Conservation (phyloP, 1,284 basidiomycete species). For the Cyathus olla region DNA sequence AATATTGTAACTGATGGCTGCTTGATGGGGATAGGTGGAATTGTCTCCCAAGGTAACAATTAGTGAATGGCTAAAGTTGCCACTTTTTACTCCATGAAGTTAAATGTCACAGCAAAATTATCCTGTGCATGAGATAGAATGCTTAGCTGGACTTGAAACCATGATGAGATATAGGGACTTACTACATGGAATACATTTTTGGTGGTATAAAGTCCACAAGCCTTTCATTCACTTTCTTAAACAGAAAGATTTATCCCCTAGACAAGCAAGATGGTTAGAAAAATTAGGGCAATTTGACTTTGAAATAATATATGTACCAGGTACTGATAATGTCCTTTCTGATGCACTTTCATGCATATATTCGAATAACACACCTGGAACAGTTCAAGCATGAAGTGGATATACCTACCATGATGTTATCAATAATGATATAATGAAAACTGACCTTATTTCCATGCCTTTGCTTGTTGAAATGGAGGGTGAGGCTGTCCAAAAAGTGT, state of each 20-base stretch:
- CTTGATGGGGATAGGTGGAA: slow-evolving; percentile 34
- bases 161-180: slow-evolving; percentile 41
- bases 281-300: slow-evolving; percentile 40
- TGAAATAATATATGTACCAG: slow-evolving; percentile 38
- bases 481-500: slow-evolving; percentile 1
- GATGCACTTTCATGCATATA: slow-evolving; percentile 43
- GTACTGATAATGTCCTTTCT: slow-evolving; percentile 39
- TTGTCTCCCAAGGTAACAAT: slow-evolving; percentile 37
- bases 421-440: slow-evolving; percentile 12
- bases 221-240: slow-evolving; percentile 37
- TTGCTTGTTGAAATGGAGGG: slow-evolving; percentile 21
- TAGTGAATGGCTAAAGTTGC: slow-evolving; percentile 34
- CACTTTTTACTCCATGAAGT: slow-evolving; percentile 50
- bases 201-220: slow-evolving; percentile 50
- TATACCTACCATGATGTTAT: slow-evolving; percentile 29
- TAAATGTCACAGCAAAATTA: slow-evolving; percentile 53
- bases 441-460: slow-evolving; percentile 11
- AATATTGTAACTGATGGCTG: slow-evolving; percentile 40
- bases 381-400: slow-evolving; percentile 18
- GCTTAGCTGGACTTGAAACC: slow-evolving; percentile 46
- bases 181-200: slow-evolving; percentile 40
- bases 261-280: slow-evolving; percentile 51
- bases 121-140: slow-evolving; percentile 45
- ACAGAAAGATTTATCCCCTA: slow-evolving; percentile 41
- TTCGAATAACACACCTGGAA: slow-evolving; percentile 30